Evolutionary conservation across 768 basidiomycete genomes (phyloP).

Genomic region (Wakefieldia striispora): DNA sequence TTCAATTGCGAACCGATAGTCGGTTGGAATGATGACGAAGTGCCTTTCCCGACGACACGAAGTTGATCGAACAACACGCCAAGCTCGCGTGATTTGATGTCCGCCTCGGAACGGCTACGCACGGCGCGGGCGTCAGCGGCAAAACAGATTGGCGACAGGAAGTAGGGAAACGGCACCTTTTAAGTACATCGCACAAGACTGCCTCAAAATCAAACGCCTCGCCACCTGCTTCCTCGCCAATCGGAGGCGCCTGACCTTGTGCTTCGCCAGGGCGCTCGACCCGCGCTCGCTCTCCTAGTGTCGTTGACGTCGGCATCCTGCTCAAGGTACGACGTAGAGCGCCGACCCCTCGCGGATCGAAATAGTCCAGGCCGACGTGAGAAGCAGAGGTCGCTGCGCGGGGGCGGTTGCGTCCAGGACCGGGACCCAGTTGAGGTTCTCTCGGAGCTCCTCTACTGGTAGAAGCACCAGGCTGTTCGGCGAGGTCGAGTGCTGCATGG

Average conservation of each 20-base stretch:
- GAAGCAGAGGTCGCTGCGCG: conserved; percentile 18
- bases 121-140: no score
- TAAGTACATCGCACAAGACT: conserved; percentile 23
- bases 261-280: neutral
- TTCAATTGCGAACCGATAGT: conserved; percentile 67
- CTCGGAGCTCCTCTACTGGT: no score
- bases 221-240: conserved; percentile 1
- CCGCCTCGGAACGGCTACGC: conserved; percentile 44
- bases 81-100: conserved; percentile 52
- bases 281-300: neutral
- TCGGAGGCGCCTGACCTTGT: neutral
- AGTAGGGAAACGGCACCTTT: conserved; percentile 11
- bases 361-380: conserved; percentile 45
- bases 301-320: conserved; percentile 13
- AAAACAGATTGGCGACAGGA: neutral
- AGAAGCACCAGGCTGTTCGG: neutral
- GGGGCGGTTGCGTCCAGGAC: neutral
- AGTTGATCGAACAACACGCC: conserved; percentile 62
- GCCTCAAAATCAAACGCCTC: conserved; percentile 34
- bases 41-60: conserved; percentile 57
- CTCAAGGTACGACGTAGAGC: conserved; percentile 19
- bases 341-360: conserved; percentile 51
- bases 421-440: neutral
- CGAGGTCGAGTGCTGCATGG: conserved; percentile 9
- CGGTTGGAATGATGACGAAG: conserved; percentile 50